phyloP scores from a whole-genome alignment of 2,329 filamentous ascomycete genomes.

The Cladophialophora psammophila region DNA sequence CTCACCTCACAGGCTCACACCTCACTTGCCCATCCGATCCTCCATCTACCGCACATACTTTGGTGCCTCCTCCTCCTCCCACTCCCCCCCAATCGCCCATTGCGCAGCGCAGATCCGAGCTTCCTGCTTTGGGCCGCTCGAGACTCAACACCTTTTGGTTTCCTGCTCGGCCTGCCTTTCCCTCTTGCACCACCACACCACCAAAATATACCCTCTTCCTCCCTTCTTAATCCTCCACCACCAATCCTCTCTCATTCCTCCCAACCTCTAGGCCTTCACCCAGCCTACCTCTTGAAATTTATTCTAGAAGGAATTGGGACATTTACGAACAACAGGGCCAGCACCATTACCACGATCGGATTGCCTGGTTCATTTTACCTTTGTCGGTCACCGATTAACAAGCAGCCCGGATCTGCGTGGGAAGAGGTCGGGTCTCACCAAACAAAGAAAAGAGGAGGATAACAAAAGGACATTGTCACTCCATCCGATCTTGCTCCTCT shows the following conservation, averaged over 20 bases:
- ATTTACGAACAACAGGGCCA: slow-evolving; percentile 14
- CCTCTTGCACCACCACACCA: slow-evolving; percentile 25
- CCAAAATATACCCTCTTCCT: slow-evolving; percentile 24
- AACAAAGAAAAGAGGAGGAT: slow-evolving; percentile 28
- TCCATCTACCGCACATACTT: slow-evolving; percentile 9
- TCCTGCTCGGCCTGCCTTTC: slow-evolving; percentile 31
- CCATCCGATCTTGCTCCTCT: slow-evolving; percentile 15
- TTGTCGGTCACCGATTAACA: slow-evolving; percentile 32
- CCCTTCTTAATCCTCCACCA: slow-evolving; percentile 16
- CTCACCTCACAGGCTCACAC: slow-evolving; percentile 9
- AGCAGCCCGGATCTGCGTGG: slow-evolving; percentile 32
- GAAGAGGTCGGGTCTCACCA: slow-evolving; percentile 22
- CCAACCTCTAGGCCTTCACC: slow-evolving; percentile 30
- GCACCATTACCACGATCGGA: slow-evolving; percentile 8
- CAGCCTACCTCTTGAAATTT: slow-evolving; percentile 27
- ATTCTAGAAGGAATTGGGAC: slow-evolving; percentile 25
- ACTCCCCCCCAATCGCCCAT: slow-evolving; percentile 17
- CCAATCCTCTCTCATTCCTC: slow-evolving; percentile 14
- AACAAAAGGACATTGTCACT: slow-evolving; percentile 30
- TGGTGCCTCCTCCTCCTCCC: not conserved
- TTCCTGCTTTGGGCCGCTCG: slow-evolving; percentile 36
- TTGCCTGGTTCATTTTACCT: slow-evolving; percentile 4
- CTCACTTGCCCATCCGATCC: slow-evolving; percentile 19
- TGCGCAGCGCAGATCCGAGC: slow-evolving; percentile 36
- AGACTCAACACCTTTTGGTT: slow-evolving; percentile 38